phyloP scores from a whole-genome alignment of 2,329 filamentous ascomycete genomes.

The Sclerotiophoma versabilis region DNA sequence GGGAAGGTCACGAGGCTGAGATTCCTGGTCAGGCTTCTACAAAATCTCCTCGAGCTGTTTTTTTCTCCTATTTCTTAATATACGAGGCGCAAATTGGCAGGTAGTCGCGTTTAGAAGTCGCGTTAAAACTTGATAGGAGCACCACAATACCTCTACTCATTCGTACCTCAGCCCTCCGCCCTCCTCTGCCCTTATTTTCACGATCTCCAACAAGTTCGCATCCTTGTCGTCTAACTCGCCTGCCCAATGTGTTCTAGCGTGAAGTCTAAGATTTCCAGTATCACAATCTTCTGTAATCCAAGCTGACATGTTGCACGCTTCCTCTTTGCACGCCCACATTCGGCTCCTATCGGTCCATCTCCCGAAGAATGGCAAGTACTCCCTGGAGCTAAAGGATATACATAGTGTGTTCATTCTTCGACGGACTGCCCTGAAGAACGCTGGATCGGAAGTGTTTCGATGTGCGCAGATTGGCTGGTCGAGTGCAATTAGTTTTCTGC shows the following conservation, averaged over 20 bases:
- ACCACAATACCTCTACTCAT: background rate
- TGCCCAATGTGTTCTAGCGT: constrained; percentile 1
- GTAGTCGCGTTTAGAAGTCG: too few relatives aligned
- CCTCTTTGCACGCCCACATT: constrained; percentile 4
- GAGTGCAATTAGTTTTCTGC: constrained; percentile 13
- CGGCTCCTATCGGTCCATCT: constrained; percentile 5
- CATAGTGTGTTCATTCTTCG: constrained; percentile 11
- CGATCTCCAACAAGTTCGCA: background rate
- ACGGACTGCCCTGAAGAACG: constrained; percentile 9
- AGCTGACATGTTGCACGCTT: constrained; percentile 9
- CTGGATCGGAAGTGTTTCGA: constrained; percentile 9
- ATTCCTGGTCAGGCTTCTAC: too few relatives aligned
- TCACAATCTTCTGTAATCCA: constrained; percentile 11
- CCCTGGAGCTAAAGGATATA: constrained; percentile 8
- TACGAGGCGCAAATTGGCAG: too few relatives aligned
- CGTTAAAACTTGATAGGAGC: too few relatives aligned
- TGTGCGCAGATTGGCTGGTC: constrained; percentile 16
- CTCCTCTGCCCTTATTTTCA: constrained; percentile 5
- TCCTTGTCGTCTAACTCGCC: constrained; percentile 4
- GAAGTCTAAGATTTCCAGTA: constrained; percentile 9
- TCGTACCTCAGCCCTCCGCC: constrained; percentile 10
- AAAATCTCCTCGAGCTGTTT: too few relatives aligned
- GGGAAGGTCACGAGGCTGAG: too few relatives aligned
- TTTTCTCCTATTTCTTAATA: too few relatives aligned
- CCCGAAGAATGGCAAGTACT: constrained; percentile 13